A percentile compares a stretch with the other conserved stretches of the same genome.
phyloP scores from a whole-genome alignment of 805 yeast species.

The Pichia manshurica region DNA sequence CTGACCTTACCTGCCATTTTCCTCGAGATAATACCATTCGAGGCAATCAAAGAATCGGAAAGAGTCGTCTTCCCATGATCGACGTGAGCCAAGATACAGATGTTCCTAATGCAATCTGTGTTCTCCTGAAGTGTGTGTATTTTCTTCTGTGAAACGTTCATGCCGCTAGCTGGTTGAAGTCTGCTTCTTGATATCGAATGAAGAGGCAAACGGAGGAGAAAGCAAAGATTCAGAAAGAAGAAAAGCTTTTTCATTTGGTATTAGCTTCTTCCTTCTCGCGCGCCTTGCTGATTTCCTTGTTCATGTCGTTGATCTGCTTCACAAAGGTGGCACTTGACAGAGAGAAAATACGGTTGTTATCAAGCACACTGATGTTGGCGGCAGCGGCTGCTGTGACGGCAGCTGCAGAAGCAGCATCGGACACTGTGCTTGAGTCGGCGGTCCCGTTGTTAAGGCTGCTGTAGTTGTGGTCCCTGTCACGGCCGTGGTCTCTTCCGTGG shows the following conservation, averaged over 20 bases:
- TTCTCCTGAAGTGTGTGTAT: constrained; percentile 63
- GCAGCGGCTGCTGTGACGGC: constrained; percentile 2
- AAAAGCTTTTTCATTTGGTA: not conserved
- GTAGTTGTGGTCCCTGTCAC: constrained; percentile 1
- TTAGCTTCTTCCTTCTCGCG: not conserved
- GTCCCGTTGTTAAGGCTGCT: constrained; percentile 3
- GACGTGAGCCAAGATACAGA: constrained; percentile 95
- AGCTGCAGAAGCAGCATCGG: not conserved
- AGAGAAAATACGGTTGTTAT: constrained; percentile 5
- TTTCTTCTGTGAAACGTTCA: constrained; percentile 18
- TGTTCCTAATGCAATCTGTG: constrained; percentile 71
- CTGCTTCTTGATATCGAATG: no score
- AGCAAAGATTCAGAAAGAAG: not conserved
- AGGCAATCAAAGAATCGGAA: constrained; percentile 86
- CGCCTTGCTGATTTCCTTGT: not conserved
- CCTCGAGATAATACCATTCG: constrained; percentile 94
- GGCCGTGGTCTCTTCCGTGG: constrained; percentile 1
- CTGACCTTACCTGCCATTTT: constrained; percentile 93
- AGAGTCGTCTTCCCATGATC: constrained; percentile 98
- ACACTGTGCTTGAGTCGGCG: not conserved
- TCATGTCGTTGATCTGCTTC: constrained; percentile 2
- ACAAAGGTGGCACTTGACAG: constrained; percentile 9
- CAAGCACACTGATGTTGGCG: not conserved
- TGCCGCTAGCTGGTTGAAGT: not conserved
- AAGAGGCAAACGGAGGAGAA: not conserved